Evolutionary conservation across 1,284 basidiomycete genomes (phyloP).

Genomic region (Ceratobasidium sp.): DNA sequence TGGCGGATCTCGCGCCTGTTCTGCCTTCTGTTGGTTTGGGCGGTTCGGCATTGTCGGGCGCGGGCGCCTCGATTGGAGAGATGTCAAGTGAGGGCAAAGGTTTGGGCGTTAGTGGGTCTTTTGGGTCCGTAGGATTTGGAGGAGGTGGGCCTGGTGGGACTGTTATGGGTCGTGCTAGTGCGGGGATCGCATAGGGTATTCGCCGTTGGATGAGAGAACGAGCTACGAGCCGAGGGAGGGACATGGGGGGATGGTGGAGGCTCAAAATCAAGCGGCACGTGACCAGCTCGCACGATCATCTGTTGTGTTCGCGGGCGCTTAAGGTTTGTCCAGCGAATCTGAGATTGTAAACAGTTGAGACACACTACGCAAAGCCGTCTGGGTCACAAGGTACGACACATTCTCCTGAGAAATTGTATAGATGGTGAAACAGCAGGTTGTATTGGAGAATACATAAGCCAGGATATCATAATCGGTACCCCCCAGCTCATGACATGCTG

Average conservation of each 20-base stretch:
- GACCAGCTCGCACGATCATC: neutral
- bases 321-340: neutral
- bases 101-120: slow-evolving; percentile 58
- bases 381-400: neutral
- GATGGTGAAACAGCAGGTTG: neutral
- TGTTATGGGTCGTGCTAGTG: slow-evolving; percentile 52
- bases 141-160: slow-evolving; percentile 56
- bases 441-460: too few species aligned
- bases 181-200: slow-evolving; percentile 59
- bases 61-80: slow-evolving; percentile 29
- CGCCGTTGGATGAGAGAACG: slow-evolving; percentile 32
- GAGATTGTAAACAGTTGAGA: neutral
- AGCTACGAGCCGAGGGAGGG: slow-evolving; percentile 25
- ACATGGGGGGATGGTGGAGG: slow-evolving; percentile 16
- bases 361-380: neutral
- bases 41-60: slow-evolving; percentile 11
- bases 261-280: slow-evolving; percentile 34
- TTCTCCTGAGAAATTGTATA: slow-evolving; percentile 72
- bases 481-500: slow-evolving; percentile 71
- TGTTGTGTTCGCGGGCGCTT: neutral
- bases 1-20: slow-evolving; percentile 80
- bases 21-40: slow-evolving; percentile 51
- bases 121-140: slow-evolving; percentile 56
- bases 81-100: slow-evolving; percentile 36
- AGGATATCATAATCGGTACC: slow-evolving; percentile 54